A percentile compares a stretch with the other conserved stretches of the same genome.
Conservation (phyloP, 345 rosid genomes). For the Alliaria petiolata region DNA sequence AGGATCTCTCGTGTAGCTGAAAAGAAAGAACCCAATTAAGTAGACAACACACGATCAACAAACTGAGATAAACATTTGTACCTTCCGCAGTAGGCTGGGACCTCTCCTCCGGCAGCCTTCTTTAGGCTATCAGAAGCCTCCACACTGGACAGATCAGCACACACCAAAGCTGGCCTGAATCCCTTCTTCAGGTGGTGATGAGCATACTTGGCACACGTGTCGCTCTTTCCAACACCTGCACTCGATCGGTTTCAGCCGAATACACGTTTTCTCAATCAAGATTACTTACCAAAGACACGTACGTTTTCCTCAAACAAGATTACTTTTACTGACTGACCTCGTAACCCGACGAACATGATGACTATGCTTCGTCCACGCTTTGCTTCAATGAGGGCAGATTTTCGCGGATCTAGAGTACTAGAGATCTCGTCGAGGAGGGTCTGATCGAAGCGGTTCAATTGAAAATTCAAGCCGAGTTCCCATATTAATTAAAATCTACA, state of each 20-base stretch:
- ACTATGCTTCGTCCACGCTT: slow-evolving; percentile 47
- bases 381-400: slow-evolving; percentile 73
- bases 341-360: slow-evolving; percentile 88
- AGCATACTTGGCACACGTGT: slow-evolving; percentile 73
- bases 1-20: slow-evolving; percentile 88
- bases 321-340: too few relatives aligned
- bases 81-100: slow-evolving; percentile 86
- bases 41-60: neutral
- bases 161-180: slow-evolving; percentile 72
- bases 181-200: slow-evolving; percentile 78
- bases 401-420: slow-evolving; percentile 80
- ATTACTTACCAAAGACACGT: too few relatives aligned
- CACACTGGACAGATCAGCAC: slow-evolving; percentile 74
- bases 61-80: neutral
- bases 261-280: too few relatives aligned
- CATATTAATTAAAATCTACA: too few relatives aligned
- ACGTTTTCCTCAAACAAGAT: too few relatives aligned
- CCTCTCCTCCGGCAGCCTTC: slow-evolving; percentile 72
- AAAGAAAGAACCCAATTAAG: too few relatives aligned
- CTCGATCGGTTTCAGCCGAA: too few relatives aligned
- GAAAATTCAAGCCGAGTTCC: too few relatives aligned
- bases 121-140: slow-evolving; percentile 61
- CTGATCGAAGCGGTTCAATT: slow-evolving; percentile 26
- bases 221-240: slow-evolving; percentile 74
- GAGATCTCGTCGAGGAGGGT: slow-evolving; percentile 83